Percentiles rank a stretch among this genome's conserved stretches.
Conservation (phyloP, 371 early-diverging fungal species). For the Mucor plumbeus region DNA sequence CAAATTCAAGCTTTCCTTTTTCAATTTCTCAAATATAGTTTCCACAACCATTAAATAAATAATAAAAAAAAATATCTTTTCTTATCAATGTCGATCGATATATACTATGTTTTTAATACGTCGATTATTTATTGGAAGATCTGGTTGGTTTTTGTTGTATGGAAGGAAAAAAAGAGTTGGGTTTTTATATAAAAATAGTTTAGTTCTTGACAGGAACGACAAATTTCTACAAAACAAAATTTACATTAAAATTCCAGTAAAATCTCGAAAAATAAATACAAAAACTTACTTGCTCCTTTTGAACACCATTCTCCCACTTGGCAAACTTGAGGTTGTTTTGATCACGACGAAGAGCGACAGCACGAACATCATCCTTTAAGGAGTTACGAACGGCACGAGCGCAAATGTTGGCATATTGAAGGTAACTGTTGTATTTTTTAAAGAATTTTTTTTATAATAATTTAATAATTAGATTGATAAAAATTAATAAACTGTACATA, state of each 20-base stretch:
- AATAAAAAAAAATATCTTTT: neutral
- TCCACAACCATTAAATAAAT: neutral
- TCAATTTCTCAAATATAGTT: too few relatives aligned
- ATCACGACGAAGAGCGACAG: slow-evolving; percentile 74
- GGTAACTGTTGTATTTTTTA: slow-evolving; percentile 64
- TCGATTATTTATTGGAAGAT: slow-evolving; percentile 9
- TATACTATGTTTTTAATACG: neutral
- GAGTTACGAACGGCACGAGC: slow-evolving; percentile 86
- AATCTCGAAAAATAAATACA: neutral
- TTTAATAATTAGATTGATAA: neutral
- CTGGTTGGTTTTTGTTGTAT: neutral
- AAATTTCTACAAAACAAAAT: slow-evolving; percentile 34
- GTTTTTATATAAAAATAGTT: slow-evolving; percentile 9
- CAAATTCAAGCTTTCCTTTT: too few relatives aligned
- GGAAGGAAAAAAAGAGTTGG: slow-evolving; percentile 4
- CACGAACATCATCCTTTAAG: slow-evolving; percentile 79
- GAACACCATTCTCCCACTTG: slow-evolving; percentile 86
- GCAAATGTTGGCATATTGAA: slow-evolving; percentile 86
- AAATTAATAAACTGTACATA: slow-evolving; percentile 27
- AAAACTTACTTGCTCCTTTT: slow-evolving; percentile 61
- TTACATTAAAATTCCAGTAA: neutral
- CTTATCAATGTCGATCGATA: slow-evolving; percentile 5
- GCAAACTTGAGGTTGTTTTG: slow-evolving; percentile 78
- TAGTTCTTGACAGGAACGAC: slow-evolving; percentile 33
- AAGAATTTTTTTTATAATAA: neutral